Base-by-base conservation (phyloP, 2,329 filamentous ascomycete genomes). In the Penicillium sumatraense region DNA sequence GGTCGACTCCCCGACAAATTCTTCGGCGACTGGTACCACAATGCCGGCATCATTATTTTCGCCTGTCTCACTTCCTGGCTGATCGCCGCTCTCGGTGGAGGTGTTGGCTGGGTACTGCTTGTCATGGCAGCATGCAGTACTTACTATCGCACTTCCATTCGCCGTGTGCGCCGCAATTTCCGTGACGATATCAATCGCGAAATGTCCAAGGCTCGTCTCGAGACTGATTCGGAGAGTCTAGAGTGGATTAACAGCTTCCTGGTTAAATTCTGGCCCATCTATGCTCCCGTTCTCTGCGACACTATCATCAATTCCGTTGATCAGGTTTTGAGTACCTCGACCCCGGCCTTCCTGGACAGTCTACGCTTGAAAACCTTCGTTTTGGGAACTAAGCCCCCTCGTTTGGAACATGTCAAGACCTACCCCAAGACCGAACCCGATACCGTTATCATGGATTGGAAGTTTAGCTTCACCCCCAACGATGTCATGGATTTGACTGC, bases 181-280 rank as follows among this genome's bases (percentile, higher is more conserved):
- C 88, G 93, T 56, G 95, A 99, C 76, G 95, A 99, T 70, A 85
- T 99, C 63, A 89, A 88, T 57, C 88, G 95, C 51, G 93, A 97
- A 74, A 83, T 97, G 81, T 88, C 89, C 11, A 90, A 97, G 75
- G 89, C 88, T 74, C 90, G 84, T 67, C 80, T 99, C 51, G 95
- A 98, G 66, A 95, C 87, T 8, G 95, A 99, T 65, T 87, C 86
- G 23, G 95, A 99, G 76, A 95, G 90, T 53, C 81, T 99, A 46
- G 95, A 99, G 75, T 99, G 95, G 95, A 98, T 99, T 75, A 99
- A 99, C 81, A 96, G 91, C 66, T 99, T 99, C 78, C 74, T 99
- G 66, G 87, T 96, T 77, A 99, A 99, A 74, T 99, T 99, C 79
- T 99, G 95, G 95, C 95, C 95, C 59, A 99, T 99, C 68, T 98